A percentile compares a stretch with the other conserved stretches of the same genome.
Evolutionary conservation across 257 asterid species (phyloP).

Genomic region (Plantago ovata): DNA sequence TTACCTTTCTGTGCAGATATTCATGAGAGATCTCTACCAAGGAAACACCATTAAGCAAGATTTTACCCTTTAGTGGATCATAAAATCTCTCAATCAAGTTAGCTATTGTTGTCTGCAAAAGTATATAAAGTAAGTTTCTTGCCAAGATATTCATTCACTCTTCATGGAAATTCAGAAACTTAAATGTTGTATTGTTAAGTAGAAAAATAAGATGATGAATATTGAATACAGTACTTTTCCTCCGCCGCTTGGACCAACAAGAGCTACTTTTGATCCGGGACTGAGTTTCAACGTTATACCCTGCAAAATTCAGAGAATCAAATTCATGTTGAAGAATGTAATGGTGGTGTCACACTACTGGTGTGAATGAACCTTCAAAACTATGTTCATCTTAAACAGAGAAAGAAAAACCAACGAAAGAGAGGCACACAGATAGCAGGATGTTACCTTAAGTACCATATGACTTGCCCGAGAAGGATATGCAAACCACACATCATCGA

Average conservation of each 20-base stretch:
- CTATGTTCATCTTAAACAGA: too few species aligned
- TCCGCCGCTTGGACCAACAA: conserved; percentile 44
- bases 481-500: conserved; percentile 35
- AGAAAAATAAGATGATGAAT: not conserved
- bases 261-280: conserved; percentile 40
- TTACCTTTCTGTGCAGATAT: conserved; percentile 57
- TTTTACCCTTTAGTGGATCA: conserved; percentile 54
- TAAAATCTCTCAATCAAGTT: conserved; percentile 65
- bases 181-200: not conserved
- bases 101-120: conserved; percentile 61
- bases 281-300: conserved; percentile 34
- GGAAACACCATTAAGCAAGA: conserved; percentile 53
- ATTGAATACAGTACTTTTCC: conserved; percentile 27
- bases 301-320: conserved; percentile 13
- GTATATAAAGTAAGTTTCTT: too few species aligned
- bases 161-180: not conserved
- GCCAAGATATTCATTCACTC: not conserved
- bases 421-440: too few species aligned
- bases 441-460: conserved; percentile 68
- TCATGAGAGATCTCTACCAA: conserved; percentile 53
- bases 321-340: too few species aligned
- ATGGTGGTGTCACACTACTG: too few species aligned
- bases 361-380: too few species aligned
- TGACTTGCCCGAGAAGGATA: conserved; percentile 51
- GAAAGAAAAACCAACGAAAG: too few species aligned